Conservation (phyloP, 495 filamentous ascomycete genomes). For the Aspergillus coremiiformis region DNA sequence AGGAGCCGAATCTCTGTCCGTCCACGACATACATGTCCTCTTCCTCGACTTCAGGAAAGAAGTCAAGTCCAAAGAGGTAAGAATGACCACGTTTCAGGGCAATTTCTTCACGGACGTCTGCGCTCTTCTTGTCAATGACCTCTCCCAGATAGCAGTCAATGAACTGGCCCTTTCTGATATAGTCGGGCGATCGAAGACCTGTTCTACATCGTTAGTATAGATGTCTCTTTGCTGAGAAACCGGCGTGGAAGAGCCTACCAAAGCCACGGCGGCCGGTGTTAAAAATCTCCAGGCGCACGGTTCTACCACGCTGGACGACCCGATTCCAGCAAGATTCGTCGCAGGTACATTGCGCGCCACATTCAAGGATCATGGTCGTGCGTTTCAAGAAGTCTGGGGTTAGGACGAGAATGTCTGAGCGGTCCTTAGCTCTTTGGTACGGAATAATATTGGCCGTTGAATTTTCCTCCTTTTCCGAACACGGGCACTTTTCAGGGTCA, state of each 20-base stretch:
- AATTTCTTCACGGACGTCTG: constrained; percentile 53
- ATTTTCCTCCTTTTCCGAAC: constrained; percentile 32
- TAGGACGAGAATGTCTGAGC: constrained; percentile 16
- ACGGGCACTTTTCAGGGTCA: constrained; percentile 29
- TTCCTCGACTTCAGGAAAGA: constrained; percentile 46
- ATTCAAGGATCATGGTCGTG: constrained; percentile 66
- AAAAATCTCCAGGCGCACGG: constrained; percentile 74
- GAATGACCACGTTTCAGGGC: constrained; percentile 36
- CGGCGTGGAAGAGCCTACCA: constrained; percentile 44
- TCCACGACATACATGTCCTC: constrained; percentile 48
- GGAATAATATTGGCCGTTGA: constrained; percentile 31
- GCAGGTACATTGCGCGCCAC: constrained; percentile 66
- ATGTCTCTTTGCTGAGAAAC: neutral
- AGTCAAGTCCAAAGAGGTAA: constrained; percentile 84
- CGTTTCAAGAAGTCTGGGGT: constrained; percentile 24
- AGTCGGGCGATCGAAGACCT: constrained; percentile 63
- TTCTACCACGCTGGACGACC: constrained; percentile 72
- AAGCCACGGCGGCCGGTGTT: constrained; percentile 71
- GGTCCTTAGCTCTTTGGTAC: constrained; percentile 22
- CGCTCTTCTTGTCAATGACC: constrained; percentile 65
- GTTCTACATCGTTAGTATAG: constrained; percentile 1
- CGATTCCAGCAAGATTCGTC: constrained; percentile 62
- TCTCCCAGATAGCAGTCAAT: constrained; percentile 87
- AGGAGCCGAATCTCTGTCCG: constrained; percentile 50
- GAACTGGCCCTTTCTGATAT: constrained; percentile 72